Evolutionary conservation across 441 rosid genomes (phyloP).

Genomic region (Gossypium laxum): DNA sequence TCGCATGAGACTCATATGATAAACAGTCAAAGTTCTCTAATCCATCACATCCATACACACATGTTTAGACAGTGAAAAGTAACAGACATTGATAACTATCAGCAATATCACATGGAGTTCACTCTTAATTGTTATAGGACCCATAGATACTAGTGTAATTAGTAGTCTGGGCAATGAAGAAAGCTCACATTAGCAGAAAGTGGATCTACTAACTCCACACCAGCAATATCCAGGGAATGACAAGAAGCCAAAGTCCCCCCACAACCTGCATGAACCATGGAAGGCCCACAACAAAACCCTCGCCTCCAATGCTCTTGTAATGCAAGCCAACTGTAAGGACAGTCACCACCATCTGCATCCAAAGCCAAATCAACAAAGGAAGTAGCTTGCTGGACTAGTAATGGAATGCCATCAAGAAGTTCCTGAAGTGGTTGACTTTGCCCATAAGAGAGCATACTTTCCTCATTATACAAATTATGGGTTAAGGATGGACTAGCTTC

Average conservation of each 20-base stretch:
- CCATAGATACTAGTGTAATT: constrained; percentile 4
- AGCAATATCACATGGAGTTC: not conserved
- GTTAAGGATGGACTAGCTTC: constrained; percentile 68
- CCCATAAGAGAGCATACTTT: constrained; percentile 69
- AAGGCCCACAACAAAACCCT: constrained; percentile 93
- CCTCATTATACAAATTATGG: constrained; percentile 66
- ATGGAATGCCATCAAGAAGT: constrained; percentile 79
- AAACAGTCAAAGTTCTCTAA: not conserved
- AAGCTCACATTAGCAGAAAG: constrained; percentile 86
- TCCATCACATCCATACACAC: not conserved
- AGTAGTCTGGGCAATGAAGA: constrained; percentile 11
- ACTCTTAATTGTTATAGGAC: not conserved
- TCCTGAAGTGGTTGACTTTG: constrained; percentile 91
- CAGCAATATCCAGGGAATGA: constrained; percentile 93
- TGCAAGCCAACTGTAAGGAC: constrained; percentile 98
- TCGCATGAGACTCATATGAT: constrained; percentile 8
- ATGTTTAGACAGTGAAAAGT: not conserved
- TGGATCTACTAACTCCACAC: constrained; percentile 89
- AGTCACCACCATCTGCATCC: constrained; percentile 91
- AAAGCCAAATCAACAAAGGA: constrained; percentile 89
- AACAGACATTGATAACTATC: not conserved
- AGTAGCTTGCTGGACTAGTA: constrained; percentile 96
- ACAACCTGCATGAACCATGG: constrained; percentile 96
- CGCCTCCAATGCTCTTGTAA: constrained; percentile 95
- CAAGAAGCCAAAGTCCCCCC: constrained; percentile 96